Evolutionary conservation across 2,329 filamentous ascomycete genomes (phyloP), one percentile per base, ranked within the genome.

Genomic region (Alternaria sp.): DNA sequence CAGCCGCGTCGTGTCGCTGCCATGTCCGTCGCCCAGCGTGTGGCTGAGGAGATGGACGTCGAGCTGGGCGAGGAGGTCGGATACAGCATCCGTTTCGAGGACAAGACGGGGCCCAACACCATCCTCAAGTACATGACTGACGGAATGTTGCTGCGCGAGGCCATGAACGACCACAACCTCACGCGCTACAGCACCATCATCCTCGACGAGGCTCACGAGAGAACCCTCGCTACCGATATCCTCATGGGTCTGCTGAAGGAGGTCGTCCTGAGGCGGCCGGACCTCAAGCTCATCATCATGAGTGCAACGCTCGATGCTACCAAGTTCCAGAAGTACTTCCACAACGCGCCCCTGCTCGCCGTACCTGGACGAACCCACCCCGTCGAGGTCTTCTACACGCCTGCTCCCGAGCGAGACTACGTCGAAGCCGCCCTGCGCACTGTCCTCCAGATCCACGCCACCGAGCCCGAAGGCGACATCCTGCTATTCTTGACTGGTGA

Each of bases 121-220:
- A 93, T 90, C 76, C 97, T 99, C 84, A 99, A 99, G 83, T 99
- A 99, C 83, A 97, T 99, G 95, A 99, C 96, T 15, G 96, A 99
- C 74, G 96, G 96, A 80, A 98, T 98, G 92, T 87, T 99, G 78
- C 90, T 97, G 82, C 88, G 96, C 83, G 96, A 99, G 82, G 93
- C 97, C 77, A 86, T 99, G 55, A 87, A 97, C 70, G 96, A 99
- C 77, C 92, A 94, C 0, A 91, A 97, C 72, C 83, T 99, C 69
- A 91, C 87, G 75, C 89, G 92, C 69, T 99, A 99, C 77, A 97
- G 93, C 1, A 93, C 96, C 64, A 97, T 99, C 75, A 99, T 99
- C 90, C 86, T 99, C 72, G 96, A 99, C 78, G 96, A 99, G 78
- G 96, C 96, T 5, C 96, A 99, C 88, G 96, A 99, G 79, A 90